These are phyloP conservation scores for Fusarium buharicum DNA, from an alignment of 2,329 filamentous ascomycete species.

Conservation along the genomic window DNA sequence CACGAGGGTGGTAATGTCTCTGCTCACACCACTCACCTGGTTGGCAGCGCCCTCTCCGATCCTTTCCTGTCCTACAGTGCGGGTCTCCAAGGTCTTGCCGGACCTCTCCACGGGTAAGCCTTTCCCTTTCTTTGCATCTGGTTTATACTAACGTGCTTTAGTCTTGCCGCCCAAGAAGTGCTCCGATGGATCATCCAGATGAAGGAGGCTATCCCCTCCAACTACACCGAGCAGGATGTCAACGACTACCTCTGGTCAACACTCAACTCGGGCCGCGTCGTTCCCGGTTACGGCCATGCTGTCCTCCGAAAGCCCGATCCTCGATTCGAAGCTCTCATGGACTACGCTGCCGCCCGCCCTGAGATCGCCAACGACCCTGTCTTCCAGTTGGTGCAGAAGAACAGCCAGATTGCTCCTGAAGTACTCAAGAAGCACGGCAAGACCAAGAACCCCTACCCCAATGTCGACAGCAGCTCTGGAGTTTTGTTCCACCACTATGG, in stretches of 20 bases:
- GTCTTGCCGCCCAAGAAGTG: constrained; percentile 95
- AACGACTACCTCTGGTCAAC: constrained; percentile 92
- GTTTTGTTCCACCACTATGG: constrained; percentile 98
- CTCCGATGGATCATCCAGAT: constrained; percentile 97
- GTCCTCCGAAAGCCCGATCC: constrained; percentile 97
- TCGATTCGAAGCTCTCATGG: constrained; percentile 95
- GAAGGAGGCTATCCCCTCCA: constrained; percentile 84
- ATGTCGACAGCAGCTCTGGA: constrained; percentile 92
- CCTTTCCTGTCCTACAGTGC: constrained; percentile 97
- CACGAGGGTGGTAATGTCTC: constrained; percentile 99
- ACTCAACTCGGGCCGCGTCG: constrained; percentile 91
- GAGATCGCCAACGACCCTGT: constrained; percentile 89
- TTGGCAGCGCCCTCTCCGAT: constrained; percentile 93
- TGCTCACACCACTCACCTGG: constrained; percentile 92
- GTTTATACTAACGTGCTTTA: constrained; percentile 20
- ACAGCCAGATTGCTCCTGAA: constrained; percentile 87
- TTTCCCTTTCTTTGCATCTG: accelerated
- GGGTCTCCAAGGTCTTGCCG: constrained; percentile 92
- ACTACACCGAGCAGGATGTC: constrained; percentile 83
- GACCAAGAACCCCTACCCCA: constrained; percentile 98
- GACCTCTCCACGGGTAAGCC: constrained; percentile 71
- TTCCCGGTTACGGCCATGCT: constrained; percentile 94
- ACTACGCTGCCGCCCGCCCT: constrained; percentile 86
- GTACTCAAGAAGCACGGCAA: constrained; percentile 96
- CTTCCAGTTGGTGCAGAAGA: constrained; percentile 93